These are phyloP conservation scores for Sporisorium sorghi DNA, from an alignment of 1,284 basidiomycete species.

Conservation along the genomic window DNA sequence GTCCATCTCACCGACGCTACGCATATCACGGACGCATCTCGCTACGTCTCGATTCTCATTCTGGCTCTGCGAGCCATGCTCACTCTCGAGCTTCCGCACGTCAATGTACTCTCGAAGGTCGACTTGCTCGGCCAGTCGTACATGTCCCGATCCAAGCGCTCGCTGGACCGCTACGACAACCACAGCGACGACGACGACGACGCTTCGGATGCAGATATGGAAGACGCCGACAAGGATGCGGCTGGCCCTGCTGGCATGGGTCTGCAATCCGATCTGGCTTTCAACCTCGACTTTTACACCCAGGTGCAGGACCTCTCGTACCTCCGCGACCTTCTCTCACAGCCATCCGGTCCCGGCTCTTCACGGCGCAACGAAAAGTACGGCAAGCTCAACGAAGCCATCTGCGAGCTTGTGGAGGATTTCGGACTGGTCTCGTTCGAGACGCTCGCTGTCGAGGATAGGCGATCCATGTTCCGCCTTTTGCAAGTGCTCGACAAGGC, in stretches of 20 bases:
- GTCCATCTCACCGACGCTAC: conserved; percentile 96
- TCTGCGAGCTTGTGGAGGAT: conserved; percentile 92
- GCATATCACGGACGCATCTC: conserved; percentile 93
- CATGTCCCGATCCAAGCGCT: conserved; percentile 27
- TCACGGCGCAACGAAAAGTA: conserved; percentile 48
- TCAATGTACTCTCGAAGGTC: conserved; percentile 96
- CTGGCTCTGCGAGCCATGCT: conserved; percentile 95
- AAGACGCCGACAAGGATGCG: not conserved
- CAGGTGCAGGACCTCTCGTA: conserved; percentile 96
- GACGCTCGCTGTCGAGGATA: conserved; percentile 78
- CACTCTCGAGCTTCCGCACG: conserved; percentile 94
- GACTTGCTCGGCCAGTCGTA: conserved; percentile 76
- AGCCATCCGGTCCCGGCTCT: conserved; percentile 40
- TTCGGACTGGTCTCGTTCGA: conserved; percentile 95
- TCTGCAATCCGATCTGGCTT: conserved; percentile 73
- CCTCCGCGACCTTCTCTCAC: conserved; percentile 79
- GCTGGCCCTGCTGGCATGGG: conserved; percentile 19
- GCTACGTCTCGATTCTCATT: conserved; percentile 92
- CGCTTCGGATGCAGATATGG: conserved; percentile 12
- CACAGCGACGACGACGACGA: conserved; percentile 26
- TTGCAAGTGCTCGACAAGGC: conserved; percentile 65
- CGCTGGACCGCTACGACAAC: conserved; percentile 27
- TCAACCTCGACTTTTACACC: conserved; percentile 97
- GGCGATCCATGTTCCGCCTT: conserved; percentile 64
- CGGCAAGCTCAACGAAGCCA: conserved; percentile 80